phyloP scores from a whole-genome alignment of 305 asterid species.

The Solanum hybrid region DNA sequence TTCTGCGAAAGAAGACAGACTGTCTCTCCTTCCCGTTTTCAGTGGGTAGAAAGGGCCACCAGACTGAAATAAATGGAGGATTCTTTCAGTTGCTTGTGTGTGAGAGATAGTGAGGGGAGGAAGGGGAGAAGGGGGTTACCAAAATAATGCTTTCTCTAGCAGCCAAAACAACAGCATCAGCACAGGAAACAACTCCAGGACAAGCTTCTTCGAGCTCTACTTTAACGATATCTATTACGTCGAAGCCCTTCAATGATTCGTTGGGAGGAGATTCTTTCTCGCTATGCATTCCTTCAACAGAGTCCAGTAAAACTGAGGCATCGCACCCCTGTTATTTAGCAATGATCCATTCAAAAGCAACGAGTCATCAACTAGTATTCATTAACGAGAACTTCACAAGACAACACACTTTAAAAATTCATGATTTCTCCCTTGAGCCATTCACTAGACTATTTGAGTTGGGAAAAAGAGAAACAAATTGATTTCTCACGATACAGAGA shows the following conservation, averaged over 20 bases:
- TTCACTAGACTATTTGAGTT: background rate
- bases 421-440: background rate
- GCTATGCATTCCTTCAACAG: constrained; percentile 31
- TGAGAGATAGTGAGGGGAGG: background rate
- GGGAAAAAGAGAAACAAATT: background rate
- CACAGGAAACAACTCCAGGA: constrained; percentile 80
- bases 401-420: background rate
- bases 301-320: constrained; percentile 65
- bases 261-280: constrained; percentile 56
- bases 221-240: constrained; percentile 48
- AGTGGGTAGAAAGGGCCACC: constrained; percentile 83
- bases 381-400: background rate
- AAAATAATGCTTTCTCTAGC: constrained; percentile 73
- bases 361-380: background rate
- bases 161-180: constrained; percentile 70
- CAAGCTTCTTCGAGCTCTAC: constrained; percentile 49
- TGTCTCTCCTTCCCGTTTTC: constrained; percentile 63
- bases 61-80: constrained; percentile 35
- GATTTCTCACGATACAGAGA: background rate
- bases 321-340: constrained; percentile 56
- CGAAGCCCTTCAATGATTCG: constrained; percentile 46
- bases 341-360: background rate
- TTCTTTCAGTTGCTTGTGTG: background rate
- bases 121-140: constrained; percentile 15
- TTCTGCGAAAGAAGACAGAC: constrained; percentile 19